A percentile compares a stretch with the other conserved stretches of the same genome.
These are phyloP conservation scores for Trypanosoma boissoni DNA, from an alignment of 208 protist species.

Conservation along the genomic window DNA sequence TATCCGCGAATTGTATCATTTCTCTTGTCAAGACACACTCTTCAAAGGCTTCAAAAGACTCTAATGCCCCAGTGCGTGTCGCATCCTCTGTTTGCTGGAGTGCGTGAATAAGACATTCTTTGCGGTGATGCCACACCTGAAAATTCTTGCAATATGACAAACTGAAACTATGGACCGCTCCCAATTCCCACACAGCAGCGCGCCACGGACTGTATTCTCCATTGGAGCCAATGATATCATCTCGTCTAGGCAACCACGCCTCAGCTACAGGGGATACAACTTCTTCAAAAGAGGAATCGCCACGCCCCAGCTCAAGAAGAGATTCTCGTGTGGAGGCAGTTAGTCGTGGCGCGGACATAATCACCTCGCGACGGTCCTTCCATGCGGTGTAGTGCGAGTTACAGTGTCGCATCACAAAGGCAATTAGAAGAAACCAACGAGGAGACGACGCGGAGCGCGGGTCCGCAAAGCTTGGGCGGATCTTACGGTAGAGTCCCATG, in stretches of 20 bases:
- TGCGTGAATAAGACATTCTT: conserved; percentile 46
- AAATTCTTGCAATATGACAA: conserved; percentile 72
- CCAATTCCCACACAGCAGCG: conserved; percentile 74
- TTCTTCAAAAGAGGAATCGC: background rate
- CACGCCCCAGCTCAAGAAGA: background rate
- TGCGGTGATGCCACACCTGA: conserved; percentile 83
- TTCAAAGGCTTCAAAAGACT: conserved; percentile 14
- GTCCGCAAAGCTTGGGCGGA: conserved; percentile 26
- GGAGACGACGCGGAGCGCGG: conserved; percentile 24
- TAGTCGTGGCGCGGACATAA: conserved; percentile 36
- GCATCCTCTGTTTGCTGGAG: conserved; percentile 22
- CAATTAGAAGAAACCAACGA: conserved; percentile 67
- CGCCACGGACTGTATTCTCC: conserved; percentile 35
- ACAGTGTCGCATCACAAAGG: conserved; percentile 48
- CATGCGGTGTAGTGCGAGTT: conserved; percentile 71
- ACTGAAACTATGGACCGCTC: conserved; percentile 33
- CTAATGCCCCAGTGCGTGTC: conserved; percentile 11
- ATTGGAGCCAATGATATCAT: conserved; percentile 1
- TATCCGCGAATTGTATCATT: conserved; percentile 39
- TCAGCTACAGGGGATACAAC: conserved; percentile 7
- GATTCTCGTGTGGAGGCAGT: conserved; percentile 21
- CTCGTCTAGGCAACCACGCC: conserved; percentile 15
- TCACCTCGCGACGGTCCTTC: conserved; percentile 64
- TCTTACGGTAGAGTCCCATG: conserved; percentile 53
- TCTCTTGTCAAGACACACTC: conserved; percentile 31